Conservation (phyloP, 2,329 filamentous ascomycete genomes). For the Xylariaceae sp. region DNA sequence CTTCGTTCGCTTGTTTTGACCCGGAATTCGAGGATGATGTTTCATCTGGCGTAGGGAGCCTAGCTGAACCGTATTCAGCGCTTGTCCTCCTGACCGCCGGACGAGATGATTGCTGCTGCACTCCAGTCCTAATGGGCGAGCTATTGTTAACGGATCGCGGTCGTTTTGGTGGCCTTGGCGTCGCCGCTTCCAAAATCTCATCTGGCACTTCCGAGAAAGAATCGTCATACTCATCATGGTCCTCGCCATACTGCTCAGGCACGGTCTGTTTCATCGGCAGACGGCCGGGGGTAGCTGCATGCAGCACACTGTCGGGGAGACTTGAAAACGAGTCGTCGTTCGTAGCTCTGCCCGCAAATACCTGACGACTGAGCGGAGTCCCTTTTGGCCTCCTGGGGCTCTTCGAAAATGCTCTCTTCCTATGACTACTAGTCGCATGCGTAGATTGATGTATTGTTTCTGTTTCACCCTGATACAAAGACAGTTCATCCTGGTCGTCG, state of each 20-base stretch:
- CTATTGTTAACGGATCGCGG: conserved; percentile 1
- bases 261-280: conserved; percentile 21
- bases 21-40: conserved; percentile 40
- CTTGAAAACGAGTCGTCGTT: conserved; percentile 36
- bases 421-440: conserved; percentile 6
- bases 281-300: conserved; percentile 31
- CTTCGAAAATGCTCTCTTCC: conserved; percentile 18
- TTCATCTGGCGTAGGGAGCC: conserved; percentile 53
- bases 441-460: conserved; percentile 4
- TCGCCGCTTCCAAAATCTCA: conserved; percentile 48
- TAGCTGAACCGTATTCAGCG: conserved; percentile 36
- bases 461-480: neutral
- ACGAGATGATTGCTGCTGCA: conserved; percentile 17
- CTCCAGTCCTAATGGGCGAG: conserved; percentile 10
- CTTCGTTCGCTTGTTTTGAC: conserved; percentile 28
- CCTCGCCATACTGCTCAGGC: conserved; percentile 24
- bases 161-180: conserved; percentile 36
- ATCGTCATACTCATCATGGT: conserved; percentile 46
- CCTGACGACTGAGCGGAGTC: conserved; percentile 34
- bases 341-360: conserved; percentile 33
- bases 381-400: conserved; percentile 37
- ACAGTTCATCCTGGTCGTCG: neutral
- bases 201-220: conserved; percentile 58
- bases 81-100: conserved; percentile 35
- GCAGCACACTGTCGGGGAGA: conserved; percentile 33